phyloP scores from a whole-genome alignment of 176 grass and related monocot species.

The Oryza punctata region DNA sequence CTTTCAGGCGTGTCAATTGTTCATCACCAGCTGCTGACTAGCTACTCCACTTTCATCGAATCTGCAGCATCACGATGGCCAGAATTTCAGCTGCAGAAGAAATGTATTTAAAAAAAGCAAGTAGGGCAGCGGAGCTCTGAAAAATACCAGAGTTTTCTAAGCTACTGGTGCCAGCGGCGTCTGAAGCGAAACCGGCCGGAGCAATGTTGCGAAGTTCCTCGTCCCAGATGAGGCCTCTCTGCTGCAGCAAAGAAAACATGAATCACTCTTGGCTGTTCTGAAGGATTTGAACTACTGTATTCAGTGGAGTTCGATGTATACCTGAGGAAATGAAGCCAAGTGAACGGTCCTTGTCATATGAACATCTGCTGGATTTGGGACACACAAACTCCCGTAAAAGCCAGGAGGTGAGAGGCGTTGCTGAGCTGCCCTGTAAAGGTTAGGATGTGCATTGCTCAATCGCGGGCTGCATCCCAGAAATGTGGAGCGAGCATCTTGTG shows the following conservation, averaged over 20 bases:
- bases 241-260: background rate
- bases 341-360: slow-evolving; percentile 36
- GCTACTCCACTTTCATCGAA: slow-evolving; percentile 58
- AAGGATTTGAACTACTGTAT: background rate
- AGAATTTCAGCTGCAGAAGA: background rate
- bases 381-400: slow-evolving; percentile 26
- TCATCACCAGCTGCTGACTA: slow-evolving; percentile 11
- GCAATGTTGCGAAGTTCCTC: slow-evolving; percentile 46
- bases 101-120: background rate
- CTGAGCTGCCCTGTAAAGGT: slow-evolving; percentile 43
- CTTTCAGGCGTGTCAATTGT: background rate
- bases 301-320: slow-evolving; percentile 20
- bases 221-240: slow-evolving; percentile 58
- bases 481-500: slow-evolving; percentile 39
- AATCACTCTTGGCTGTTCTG: background rate
- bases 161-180: slow-evolving; percentile 26
- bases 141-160: slow-evolving; percentile 45
- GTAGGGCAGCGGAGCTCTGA: background rate
- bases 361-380: slow-evolving; percentile 36
- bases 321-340: slow-evolving; percentile 53
- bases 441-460: slow-evolving; percentile 54
- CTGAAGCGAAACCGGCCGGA: slow-evolving; percentile 44
- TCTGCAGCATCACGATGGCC: slow-evolving; percentile 29
- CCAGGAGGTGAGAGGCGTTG: slow-evolving; percentile 41
- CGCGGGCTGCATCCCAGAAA: slow-evolving; percentile 38